Percentiles rank a stretch among this genome's conserved stretches.
These are phyloP conservation scores for Anacardium occidentale DNA, from an alignment of 345 rosid genomes.

Conservation along the genomic window DNA sequence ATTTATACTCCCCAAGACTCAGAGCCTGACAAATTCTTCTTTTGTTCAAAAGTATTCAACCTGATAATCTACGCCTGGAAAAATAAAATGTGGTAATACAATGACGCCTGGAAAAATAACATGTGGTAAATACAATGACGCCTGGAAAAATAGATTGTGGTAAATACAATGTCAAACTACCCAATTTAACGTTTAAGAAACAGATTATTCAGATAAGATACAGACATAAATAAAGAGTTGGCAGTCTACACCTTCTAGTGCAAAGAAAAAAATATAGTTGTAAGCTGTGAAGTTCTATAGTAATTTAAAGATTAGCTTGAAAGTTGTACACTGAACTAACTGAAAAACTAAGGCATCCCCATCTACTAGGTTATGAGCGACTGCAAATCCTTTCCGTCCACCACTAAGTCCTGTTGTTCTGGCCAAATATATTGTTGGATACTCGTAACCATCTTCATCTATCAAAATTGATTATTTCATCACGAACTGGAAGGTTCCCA, in stretches of 20 bases:
- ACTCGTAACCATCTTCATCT: conserved; percentile 45
- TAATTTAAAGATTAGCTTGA: conserved; percentile 43
- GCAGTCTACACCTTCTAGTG: neutral
- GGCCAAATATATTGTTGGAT: conserved; percentile 47
- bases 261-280: neutral
- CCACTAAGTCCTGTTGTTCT: conserved; percentile 58
- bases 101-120: no score
- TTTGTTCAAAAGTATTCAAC: conserved; percentile 29
- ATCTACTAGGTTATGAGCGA: conserved; percentile 62
- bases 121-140: conserved; percentile 11
- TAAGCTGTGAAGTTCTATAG: neutral
- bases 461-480: conserved; percentile 40
- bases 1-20: neutral
- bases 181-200: neutral
- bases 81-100: conserved; percentile 7
- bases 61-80: conserved; percentile 44
- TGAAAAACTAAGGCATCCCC: conserved; percentile 69
- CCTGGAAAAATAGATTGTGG: conserved; percentile 14
- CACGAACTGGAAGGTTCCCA: conserved; percentile 41
- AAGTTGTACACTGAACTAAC: conserved; percentile 39
- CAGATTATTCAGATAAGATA: neutral
- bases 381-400: conserved; percentile 76
- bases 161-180: neutral
- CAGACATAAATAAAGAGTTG: neutral
- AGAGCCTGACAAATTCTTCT: conserved; percentile 10